phyloP scores from a whole-genome alignment of 805 yeast genomes.

The Candida maris region DNA sequence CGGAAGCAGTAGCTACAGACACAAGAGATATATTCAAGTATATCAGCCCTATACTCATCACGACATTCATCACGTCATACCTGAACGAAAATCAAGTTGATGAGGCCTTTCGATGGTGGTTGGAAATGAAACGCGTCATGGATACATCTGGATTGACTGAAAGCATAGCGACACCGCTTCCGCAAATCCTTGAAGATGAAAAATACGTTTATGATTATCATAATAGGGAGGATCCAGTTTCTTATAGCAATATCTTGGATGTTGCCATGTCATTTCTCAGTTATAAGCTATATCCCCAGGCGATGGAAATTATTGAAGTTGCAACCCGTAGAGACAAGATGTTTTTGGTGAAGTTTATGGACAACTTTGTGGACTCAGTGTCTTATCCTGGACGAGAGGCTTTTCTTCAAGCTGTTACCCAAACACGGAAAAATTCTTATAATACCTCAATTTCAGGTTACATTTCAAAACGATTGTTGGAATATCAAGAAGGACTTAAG shows the following conservation, averaged over 20 bases:
- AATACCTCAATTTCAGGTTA: slow-evolving; percentile 14
- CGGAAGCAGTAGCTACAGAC: slow-evolving; percentile 32
- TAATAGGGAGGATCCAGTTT: slow-evolving; percentile 27
- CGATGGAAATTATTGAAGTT: slow-evolving; percentile 18
- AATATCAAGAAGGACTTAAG: slow-evolving; percentile 8
- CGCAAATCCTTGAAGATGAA: slow-evolving; percentile 21
- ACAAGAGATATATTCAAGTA: slow-evolving; percentile 31
- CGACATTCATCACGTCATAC: slow-evolving; percentile 34
- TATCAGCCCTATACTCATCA: slow-evolving; percentile 35
- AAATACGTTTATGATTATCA: slow-evolving; percentile 24
- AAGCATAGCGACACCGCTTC: slow-evolving; percentile 16
- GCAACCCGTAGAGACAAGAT: slow-evolving; percentile 22
- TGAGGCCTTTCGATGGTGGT: slow-evolving; percentile 34
- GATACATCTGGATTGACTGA: slow-evolving; percentile 25
- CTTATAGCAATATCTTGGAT: slow-evolving; percentile 26
- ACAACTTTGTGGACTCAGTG: slow-evolving; percentile 11
- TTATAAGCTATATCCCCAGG: slow-evolving; percentile 17
- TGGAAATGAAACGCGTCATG: slow-evolving; percentile 22
- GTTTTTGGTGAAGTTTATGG: slow-evolving; percentile 20
- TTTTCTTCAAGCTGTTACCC: slow-evolving; percentile 15
- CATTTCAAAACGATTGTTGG: slow-evolving; percentile 16
- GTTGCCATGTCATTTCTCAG: slow-evolving; percentile 21
- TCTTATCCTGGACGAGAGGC: slow-evolving; percentile 25
- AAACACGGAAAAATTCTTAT: slow-evolving; percentile 6
- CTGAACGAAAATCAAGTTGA: slow-evolving; percentile 23